These are phyloP conservation scores for Saraca asoca DNA, from an alignment of 331 rosid species.

Conservation along the genomic window DNA sequence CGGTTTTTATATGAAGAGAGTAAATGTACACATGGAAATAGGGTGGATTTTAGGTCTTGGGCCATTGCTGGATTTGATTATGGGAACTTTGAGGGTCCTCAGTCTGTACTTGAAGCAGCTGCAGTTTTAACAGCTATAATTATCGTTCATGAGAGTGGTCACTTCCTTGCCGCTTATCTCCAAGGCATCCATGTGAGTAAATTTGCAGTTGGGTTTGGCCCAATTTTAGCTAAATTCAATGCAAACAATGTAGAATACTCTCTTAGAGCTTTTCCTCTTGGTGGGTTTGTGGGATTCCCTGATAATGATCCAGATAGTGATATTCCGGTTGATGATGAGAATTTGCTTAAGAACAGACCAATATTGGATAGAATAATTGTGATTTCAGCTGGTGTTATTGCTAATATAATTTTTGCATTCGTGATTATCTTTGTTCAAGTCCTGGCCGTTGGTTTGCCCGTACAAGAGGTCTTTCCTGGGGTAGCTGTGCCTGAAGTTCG, in stretches of 20 bases:
- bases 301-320: slow-evolving; percentile 94
- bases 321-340: slow-evolving; percentile 74
- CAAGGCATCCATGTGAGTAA: slow-evolving; percentile 93
- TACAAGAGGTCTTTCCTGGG: slow-evolving; percentile 81
- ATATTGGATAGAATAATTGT: slow-evolving; percentile 78
- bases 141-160: slow-evolving; percentile 91
- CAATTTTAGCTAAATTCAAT: slow-evolving; percentile 80
- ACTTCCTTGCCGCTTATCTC: slow-evolving; percentile 83
- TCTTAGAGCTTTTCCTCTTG: slow-evolving; percentile 82
- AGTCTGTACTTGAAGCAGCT: slow-evolving; percentile 78
- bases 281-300: slow-evolving; percentile 94
- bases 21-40: slow-evolving; percentile 45
- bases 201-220: slow-evolving; percentile 93
- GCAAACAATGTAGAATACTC: slow-evolving; percentile 88
- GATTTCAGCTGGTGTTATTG: slow-evolving; percentile 91
- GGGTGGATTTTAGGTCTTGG: slow-evolving; percentile 51
- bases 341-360: slow-evolving; percentile 88
- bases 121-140: slow-evolving; percentile 79
- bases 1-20: slow-evolving; percentile 38
- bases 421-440: slow-evolving; percentile 73
- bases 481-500: slow-evolving; percentile 78
- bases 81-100: slow-evolving; percentile 72
- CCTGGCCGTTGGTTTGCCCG: slow-evolving; percentile 80
- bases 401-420: slow-evolving; percentile 76
- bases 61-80: slow-evolving; percentile 62